Percentiles rank a stretch among this genome's conserved stretches.
phyloP scores from a whole-genome alignment of 169 alveolate species.

The Plasmodium gaboni region DNA sequence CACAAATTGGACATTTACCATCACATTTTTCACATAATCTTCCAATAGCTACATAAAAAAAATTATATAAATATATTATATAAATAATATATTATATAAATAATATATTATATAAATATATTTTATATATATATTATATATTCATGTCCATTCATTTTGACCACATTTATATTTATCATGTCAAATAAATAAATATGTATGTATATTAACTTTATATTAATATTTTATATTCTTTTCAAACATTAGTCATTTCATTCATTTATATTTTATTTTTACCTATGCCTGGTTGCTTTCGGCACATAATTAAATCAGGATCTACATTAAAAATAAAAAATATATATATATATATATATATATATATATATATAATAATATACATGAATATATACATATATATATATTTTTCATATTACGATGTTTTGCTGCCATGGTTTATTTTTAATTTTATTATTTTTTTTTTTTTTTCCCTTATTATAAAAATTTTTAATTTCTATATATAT shows the following conservation, averaged over 20 bases:
- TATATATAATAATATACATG: neutral
- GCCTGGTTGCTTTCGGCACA: constrained; percentile 99
- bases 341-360: neutral
- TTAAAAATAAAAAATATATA: neutral
- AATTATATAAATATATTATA: neutral
- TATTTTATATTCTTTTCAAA: neutral
- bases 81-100: neutral
- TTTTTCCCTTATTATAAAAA: too few relatives aligned
- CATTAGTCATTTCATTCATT: neutral
- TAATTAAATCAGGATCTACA: constrained; percentile 95
- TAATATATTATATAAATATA: neutral
- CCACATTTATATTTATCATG: neutral
- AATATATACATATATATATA: neutral
- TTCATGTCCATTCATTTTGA: too few relatives aligned
- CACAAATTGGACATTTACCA: constrained; percentile 99
- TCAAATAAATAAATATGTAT: neutral
- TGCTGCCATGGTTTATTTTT: constrained; percentile 17
- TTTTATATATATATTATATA: neutral
- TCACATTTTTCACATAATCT: constrained; percentile 98
- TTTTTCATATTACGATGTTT: constrained; percentile 23
- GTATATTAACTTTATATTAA: too few relatives aligned
- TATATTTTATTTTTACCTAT: constrained; percentile 83
- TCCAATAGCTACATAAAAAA: constrained; percentile 92
- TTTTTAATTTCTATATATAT: too few relatives aligned
- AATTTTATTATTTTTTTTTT: too few relatives aligned